Conservation (phyloP, 1,284 basidiomycete genomes). For the Inonotus obliquus region DNA sequence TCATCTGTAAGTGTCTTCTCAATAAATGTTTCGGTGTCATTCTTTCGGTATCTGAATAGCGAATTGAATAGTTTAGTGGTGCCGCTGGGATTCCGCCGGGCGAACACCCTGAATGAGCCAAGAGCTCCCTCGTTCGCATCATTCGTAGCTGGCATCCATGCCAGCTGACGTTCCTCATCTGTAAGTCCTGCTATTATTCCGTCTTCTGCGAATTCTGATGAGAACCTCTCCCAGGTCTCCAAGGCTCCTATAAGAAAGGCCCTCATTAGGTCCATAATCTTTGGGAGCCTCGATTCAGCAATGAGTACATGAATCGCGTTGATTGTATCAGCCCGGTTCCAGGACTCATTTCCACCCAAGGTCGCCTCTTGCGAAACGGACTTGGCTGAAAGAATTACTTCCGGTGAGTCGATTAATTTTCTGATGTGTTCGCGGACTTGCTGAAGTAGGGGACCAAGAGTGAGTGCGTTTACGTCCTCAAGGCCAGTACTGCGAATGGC, state of each 20-base stretch:
- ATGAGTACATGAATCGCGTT: not conserved
- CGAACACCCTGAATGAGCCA: not conserved
- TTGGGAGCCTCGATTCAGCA: not conserved
- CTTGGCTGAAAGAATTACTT: not conserved
- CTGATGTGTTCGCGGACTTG: conserved; percentile 7
- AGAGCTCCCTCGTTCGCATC: conserved; percentile 9
- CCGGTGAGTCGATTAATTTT: conserved; percentile 8
- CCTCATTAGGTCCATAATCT: not conserved
- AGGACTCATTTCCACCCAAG: too few species aligned
- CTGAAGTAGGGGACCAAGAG: conserved; percentile 12
- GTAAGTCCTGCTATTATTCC: too few species aligned
- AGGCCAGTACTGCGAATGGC: too few species aligned
- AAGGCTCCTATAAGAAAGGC: not conserved
- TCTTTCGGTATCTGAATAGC: not conserved
- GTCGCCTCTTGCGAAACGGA: not conserved
- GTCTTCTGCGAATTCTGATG: too few species aligned
- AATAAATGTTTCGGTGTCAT: not conserved
- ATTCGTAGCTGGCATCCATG: conserved; percentile 11
- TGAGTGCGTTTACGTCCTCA: conserved; percentile 2
- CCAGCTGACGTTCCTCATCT: too few species aligned
- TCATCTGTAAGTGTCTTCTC: not conserved
- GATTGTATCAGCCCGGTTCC: not conserved
- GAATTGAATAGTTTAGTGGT: not conserved
- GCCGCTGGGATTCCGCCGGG: not conserved
- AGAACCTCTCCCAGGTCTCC: too few species aligned